Conservation (phyloP, 768 basidiomycete species). For the Candolleomyces aberdarensis region DNA sequence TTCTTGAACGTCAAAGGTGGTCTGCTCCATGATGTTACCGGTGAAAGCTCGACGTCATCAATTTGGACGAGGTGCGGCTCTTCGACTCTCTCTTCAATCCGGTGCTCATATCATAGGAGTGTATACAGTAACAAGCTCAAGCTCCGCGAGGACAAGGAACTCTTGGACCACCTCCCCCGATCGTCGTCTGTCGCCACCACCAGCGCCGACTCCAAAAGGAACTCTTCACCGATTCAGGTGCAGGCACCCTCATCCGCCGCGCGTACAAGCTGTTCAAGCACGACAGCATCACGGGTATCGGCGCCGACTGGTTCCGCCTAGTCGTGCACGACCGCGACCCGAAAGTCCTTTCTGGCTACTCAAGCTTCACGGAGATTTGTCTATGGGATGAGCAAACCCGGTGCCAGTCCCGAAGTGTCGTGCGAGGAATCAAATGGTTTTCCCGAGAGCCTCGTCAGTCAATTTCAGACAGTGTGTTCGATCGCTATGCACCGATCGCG, state of each 20-base stretch:
- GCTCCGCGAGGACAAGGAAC: conserved; percentile 97
- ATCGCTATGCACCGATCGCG: no score
- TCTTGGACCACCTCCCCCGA: conserved; percentile 95
- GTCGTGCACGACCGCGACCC: conserved; percentile 95
- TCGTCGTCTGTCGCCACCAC: conserved; percentile 98
- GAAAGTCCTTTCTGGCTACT: conserved; percentile 77
- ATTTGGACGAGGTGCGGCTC: conserved; percentile 82
- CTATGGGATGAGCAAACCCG: no score
- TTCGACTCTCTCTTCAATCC: not conserved
- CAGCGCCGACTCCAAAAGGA: conserved; percentile 94
- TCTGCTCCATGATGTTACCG: conserved; percentile 94
- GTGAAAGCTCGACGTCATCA: conserved; percentile 94
- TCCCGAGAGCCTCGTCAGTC: no score
- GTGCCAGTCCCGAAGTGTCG: no score
- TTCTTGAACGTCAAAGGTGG: conserved; percentile 99
- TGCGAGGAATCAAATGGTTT: no score
- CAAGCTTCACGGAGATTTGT: conserved; percentile 89
- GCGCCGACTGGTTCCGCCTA: conserved; percentile 91
- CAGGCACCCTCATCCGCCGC: conserved; percentile 95
- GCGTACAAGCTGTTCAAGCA: conserved; percentile 98
- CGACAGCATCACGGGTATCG: conserved; percentile 73
- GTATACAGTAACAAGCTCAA: conserved; percentile 99
- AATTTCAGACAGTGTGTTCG: no score
- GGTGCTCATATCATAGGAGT: not conserved
- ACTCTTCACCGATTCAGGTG: conserved; percentile 97